A percentile compares a stretch with the other conserved stretches of the same genome.
These are phyloP conservation scores for Nicotiana noctiflora DNA, from an alignment of 257 asterid genomes.

Conservation along the genomic window DNA sequence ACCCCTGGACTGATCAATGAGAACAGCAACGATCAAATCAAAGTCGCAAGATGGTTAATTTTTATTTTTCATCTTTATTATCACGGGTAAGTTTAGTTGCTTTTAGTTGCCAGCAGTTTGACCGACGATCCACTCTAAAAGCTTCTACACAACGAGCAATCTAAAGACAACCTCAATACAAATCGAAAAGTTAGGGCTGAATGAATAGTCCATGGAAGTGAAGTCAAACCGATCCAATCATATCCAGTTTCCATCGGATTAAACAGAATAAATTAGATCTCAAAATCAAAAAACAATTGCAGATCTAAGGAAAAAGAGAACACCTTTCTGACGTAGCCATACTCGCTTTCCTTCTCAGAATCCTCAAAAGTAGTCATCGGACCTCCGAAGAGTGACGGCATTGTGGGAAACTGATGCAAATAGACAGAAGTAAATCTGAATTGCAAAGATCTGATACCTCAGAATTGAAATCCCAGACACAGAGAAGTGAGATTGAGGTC, in stretches of 20 bases:
- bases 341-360: conserved; percentile 99
- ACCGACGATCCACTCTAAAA: not conserved
- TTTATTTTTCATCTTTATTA: not conserved
- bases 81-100: not conserved
- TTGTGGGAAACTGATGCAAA: conserved; percentile 8
- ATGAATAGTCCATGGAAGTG: not conserved
- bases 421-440: not conserved
- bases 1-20: not conserved
- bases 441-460: not conserved
- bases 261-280: not conserved
- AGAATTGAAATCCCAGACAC: not conserved
- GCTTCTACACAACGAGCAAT: not conserved
- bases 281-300: not conserved
- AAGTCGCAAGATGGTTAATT: not conserved
- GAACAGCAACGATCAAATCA: not conserved
- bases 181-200: not conserved
- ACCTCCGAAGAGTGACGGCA: conserved; percentile 77
- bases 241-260: not conserved
- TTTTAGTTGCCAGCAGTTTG: not conserved
- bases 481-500: not conserved
- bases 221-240: not conserved
- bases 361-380: conserved; percentile 93
- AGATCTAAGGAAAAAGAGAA: conserved; percentile 1
- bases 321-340: conserved; percentile 97
- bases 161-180: not conserved